Evolutionary conservation across 2,329 filamentous ascomycete genomes (phyloP), one percentile per base, ranked within the genome.

Genomic region (Apiospora hydei): DNA sequence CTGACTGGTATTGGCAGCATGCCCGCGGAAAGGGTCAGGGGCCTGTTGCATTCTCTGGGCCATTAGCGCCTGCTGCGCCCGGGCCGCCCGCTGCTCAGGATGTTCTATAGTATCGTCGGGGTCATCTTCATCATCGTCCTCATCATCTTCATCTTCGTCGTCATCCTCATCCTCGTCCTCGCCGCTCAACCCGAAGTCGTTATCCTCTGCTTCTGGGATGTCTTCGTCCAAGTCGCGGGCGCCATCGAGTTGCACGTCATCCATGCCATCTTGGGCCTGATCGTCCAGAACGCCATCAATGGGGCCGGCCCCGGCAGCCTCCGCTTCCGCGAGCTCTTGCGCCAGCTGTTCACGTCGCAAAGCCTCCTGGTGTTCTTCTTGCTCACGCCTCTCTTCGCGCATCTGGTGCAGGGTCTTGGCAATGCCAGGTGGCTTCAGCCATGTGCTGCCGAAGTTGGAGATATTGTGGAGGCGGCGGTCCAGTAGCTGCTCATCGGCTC

Each of bases 391-490:
- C 84, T 99, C 96, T 83, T 99, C 96, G 57, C 93, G 92, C 83
- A 95, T 90, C 74, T 97, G 95, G 80, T 97, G 92, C 73, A 98
- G 90, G 0, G 96, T 98, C 86, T 98, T 99, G 72, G 90, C 82
- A 71, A 98, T 88, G 10, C 96, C 96, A 0, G 94, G 95, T 0
- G 96, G 96, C 72, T 93, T 93, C 71, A 99, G 91, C 96, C 96
- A 99, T 64, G 89, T 89, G 75, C 92, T 93, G 73, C 96, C 96
- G 80, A 97, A 98, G 78, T 95, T 93, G 67, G 93, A 90, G 43
- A 98, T 92, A 76, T 96, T 94, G 67, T 90, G 84, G 78, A 95
- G 94, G 67, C 96, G 94, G 11, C 92, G 88, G 71, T 92, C 89
- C 75, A 97, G 88, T 72, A 91, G 88, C 73, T 91, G 88, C 83